phyloP scores from a whole-genome alignment of 2,329 filamentous ascomycete genomes.

The Colletotrichum sp. region DNA sequence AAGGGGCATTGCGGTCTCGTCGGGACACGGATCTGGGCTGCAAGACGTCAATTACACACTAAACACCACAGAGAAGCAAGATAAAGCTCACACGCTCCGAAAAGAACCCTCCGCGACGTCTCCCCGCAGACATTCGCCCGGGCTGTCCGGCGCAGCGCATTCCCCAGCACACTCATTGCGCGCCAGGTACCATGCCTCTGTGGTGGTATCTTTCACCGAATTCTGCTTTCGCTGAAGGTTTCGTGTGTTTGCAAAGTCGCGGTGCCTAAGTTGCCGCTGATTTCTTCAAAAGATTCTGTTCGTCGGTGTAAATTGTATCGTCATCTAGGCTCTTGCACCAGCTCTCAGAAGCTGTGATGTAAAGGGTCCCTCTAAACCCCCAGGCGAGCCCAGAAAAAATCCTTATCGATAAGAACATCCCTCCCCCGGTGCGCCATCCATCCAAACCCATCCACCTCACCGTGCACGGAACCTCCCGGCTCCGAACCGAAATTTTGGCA shows the following conservation, averaged over 20 bases:
- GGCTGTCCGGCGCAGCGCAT: conserved; percentile 3
- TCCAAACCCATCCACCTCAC: neutral
- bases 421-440: neutral
- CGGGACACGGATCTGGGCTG: neutral
- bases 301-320: neutral
- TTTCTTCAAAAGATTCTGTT: neutral
- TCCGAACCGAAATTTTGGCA: conserved; percentile 17
- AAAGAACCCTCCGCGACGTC: neutral
- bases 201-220: neutral
- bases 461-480: conserved; percentile 15
- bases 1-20: neutral
- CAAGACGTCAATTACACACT: neutral
- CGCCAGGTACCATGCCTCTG: conserved; percentile 1
- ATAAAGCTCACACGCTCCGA: neutral
- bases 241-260: neutral
- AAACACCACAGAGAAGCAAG: neutral
- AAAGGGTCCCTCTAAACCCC: neutral
- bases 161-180: conserved; percentile 32
- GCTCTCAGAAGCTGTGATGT: conserved; percentile 11
- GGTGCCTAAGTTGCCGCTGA: neutral
- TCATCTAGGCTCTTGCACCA: neutral
- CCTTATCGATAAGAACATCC: conserved; percentile 18
- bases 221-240: neutral
- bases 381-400: neutral
- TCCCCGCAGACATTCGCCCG: neutral